Percentiles rank a stretch among this genome's conserved stretches.
phyloP scores from a whole-genome alignment of 1,284 basidiomycete species.

The Xerocomus minutiporus region DNA sequence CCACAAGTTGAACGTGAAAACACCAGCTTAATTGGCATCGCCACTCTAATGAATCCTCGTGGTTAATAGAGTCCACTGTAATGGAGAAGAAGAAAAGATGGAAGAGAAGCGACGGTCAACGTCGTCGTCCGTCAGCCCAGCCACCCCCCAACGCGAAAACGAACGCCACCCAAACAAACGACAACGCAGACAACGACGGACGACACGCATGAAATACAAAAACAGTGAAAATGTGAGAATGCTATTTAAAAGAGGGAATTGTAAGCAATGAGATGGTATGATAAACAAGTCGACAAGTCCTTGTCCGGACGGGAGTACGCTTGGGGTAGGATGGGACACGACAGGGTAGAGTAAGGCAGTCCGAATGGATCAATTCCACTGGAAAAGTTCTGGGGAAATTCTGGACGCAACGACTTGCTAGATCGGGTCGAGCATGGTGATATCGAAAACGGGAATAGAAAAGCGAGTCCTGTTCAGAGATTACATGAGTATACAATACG shows the following conservation, averaged over 20 bases:
- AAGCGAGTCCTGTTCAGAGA: slow-evolving; percentile 8
- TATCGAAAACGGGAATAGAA: slow-evolving; percentile 2
- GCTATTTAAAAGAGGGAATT: slow-evolving; percentile 14
- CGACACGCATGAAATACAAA: slow-evolving; percentile 22
- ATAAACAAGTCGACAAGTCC: slow-evolving; percentile 27
- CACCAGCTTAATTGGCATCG: neutral
- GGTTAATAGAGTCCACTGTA: slow-evolving; percentile 24
- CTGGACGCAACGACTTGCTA: slow-evolving; percentile 24
- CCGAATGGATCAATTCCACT: slow-evolving; percentile 15
- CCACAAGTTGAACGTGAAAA: neutral
- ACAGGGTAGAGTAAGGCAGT: slow-evolving; percentile 25
- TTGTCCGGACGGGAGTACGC: slow-evolving; percentile 17
- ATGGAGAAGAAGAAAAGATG: neutral
- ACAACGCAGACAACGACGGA: slow-evolving; percentile 8
- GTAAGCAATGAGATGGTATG: slow-evolving; percentile 30
- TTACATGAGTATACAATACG: slow-evolving; percentile 9
- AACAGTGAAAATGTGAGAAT: slow-evolving; percentile 11
- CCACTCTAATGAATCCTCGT: slow-evolving; percentile 18
- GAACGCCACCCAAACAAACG: neutral
- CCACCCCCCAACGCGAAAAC: too few species aligned
- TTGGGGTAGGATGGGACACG: slow-evolving; percentile 24
- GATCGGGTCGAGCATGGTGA: slow-evolving; percentile 18
- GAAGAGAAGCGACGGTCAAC: slow-evolving; percentile 17
- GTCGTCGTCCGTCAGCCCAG: slow-evolving; percentile 13
- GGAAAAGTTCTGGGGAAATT: slow-evolving; percentile 25